These are phyloP conservation scores for Termitomyces sp. DNA, from an alignment of 768 basidiomycete genomes.

Conservation along the genomic window DNA sequence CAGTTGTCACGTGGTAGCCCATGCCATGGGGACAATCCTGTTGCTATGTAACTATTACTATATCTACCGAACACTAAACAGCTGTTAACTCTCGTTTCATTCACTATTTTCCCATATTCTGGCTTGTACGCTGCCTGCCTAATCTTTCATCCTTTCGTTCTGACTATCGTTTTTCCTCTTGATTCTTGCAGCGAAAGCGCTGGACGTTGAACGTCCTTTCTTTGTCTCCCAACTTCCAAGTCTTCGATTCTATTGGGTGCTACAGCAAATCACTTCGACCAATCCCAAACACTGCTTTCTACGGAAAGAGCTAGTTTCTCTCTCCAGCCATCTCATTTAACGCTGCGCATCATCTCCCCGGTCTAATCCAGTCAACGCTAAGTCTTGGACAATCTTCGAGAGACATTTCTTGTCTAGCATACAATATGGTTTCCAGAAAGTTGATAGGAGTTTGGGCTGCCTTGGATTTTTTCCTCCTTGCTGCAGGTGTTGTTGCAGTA, in stretches of 20 bases:
- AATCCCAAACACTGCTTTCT: conserved; percentile 35
- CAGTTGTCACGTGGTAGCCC: conserved; percentile 10
- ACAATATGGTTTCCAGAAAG: conserved; percentile 63
- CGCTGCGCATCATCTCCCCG: neutral
- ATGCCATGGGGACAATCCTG: neutral
- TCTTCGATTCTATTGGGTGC: conserved; percentile 27
- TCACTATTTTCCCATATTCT: conserved; percentile 11
- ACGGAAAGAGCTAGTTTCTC: conserved; percentile 35
- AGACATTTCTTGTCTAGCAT: neutral
- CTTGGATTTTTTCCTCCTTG: conserved; percentile 65
- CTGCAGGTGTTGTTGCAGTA: conserved; percentile 62
- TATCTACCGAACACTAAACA: neutral
- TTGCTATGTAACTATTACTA: neutral
- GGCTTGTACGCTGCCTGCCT: conserved; percentile 15
- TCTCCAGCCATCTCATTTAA: neutral
- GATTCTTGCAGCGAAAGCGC: conserved; percentile 33
- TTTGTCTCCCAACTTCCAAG: conserved; percentile 25
- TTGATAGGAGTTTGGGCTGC: conserved; percentile 70
- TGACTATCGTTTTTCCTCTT: conserved; percentile 21
- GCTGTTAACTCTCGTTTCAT: neutral
- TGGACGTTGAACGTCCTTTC: conserved; percentile 70
- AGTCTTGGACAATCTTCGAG: neutral
- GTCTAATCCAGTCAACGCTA: neutral
- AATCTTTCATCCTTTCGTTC: conserved; percentile 15
- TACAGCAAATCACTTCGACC: conserved; percentile 33